phyloP scores from a whole-genome alignment of 768 basidiomycete species.

The Filobasidium wieringae region DNA sequence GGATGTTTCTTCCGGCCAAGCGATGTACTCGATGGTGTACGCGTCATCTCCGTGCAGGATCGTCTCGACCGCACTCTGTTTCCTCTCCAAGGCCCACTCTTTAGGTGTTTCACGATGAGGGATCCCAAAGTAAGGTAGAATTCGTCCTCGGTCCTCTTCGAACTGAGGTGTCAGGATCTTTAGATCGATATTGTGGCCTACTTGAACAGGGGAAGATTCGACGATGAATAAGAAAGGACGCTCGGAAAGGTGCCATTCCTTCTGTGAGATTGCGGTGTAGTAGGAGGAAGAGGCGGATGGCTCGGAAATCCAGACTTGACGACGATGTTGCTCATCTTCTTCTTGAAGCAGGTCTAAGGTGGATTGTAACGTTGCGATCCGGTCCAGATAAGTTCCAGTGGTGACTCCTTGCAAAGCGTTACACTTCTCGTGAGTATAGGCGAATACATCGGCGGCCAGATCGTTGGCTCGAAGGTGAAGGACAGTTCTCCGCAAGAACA shows the following conservation, averaged over 20 bases:
- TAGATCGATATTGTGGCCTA: conserved; percentile 40
- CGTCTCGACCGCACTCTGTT: neutral
- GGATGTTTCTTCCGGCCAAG: conserved; percentile 53
- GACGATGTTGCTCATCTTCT: neutral
- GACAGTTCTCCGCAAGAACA: too few species aligned
- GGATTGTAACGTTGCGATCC: neutral
- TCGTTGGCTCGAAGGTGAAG: too few species aligned
- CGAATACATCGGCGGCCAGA: too few species aligned
- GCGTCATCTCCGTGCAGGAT: conserved; percentile 9
- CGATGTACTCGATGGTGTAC: conserved; percentile 37
- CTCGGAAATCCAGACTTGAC: conserved; percentile 54
- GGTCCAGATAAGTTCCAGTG: neutral
- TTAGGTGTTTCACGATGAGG: neutral
- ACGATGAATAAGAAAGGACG: conserved; percentile 63
- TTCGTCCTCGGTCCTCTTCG: conserved; percentile 58
- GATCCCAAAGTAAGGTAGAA: conserved; percentile 47
- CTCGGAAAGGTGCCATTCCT: conserved; percentile 61
- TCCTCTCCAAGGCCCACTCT: neutral
- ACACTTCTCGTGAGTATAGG: too few species aligned
- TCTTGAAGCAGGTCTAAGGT: neutral
- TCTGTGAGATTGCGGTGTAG: conserved; percentile 57
- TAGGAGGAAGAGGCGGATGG: conserved; percentile 61
- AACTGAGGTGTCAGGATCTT: conserved; percentile 64
- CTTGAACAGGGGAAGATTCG: conserved; percentile 39
- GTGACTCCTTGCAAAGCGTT: neutral